These are phyloP conservation scores for Chaetomiaceae sp. DNA, from an alignment of 2,329 filamentous ascomycete genomes.

Conservation along the genomic window DNA sequence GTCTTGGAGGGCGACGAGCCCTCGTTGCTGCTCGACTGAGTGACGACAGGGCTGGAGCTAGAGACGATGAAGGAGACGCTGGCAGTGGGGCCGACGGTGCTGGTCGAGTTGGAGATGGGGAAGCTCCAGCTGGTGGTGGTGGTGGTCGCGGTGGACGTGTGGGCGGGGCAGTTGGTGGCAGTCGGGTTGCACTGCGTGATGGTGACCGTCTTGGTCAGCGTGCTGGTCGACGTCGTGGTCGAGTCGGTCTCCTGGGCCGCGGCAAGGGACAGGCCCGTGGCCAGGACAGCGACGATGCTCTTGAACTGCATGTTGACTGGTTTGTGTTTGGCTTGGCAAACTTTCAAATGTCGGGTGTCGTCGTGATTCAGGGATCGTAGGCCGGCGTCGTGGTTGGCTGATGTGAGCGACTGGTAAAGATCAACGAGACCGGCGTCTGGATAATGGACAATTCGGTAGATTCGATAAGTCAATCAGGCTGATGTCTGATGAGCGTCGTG, in stretches of 20 bases:
- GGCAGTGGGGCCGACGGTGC: constrained; percentile 23
- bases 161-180: constrained; percentile 38
- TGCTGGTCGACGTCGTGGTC: constrained; percentile 42
- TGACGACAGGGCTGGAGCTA: constrained; percentile 25
- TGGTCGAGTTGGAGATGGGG: constrained; percentile 32
- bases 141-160: constrained; percentile 25
- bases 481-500: constrained; percentile 8
- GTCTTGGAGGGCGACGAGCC: constrained; percentile 23
- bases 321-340: constrained; percentile 3
- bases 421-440: constrained; percentile 17
- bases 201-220: constrained; percentile 40
- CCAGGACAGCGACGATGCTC: constrained; percentile 36
- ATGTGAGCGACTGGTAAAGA: not conserved
- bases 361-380: not conserved
- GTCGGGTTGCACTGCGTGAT: constrained; percentile 43
- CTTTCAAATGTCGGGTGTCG: not conserved
- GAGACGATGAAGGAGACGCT: constrained; percentile 20
- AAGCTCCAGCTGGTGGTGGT: constrained; percentile 26
- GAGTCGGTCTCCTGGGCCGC: constrained; percentile 31
- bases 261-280: constrained; percentile 34
- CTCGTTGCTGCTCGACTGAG: constrained; percentile 17
- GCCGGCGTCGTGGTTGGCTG: not conserved
- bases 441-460: constrained; percentile 9
- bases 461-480: constrained; percentile 6
- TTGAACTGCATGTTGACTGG: constrained; percentile 41